phyloP scores from a whole-genome alignment of 495 filamentous ascomycete species.

The Trypethelium eluteriae region DNA sequence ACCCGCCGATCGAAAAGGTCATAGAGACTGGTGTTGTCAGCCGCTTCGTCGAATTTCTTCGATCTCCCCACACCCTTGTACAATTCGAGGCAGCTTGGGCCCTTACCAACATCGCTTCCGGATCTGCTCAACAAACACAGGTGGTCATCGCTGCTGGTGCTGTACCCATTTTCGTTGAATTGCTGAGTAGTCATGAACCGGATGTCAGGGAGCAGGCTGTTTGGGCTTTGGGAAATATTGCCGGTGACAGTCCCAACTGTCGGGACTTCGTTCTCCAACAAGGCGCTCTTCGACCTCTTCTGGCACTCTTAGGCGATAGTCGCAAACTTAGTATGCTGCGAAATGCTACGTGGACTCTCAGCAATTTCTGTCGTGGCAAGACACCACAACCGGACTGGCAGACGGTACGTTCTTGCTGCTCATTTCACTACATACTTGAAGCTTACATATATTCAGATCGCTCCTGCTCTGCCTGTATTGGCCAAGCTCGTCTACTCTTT shows the following conservation, averaged over 20 bases:
- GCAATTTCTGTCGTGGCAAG: constrained; percentile 99
- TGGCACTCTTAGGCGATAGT: constrained; percentile 87
- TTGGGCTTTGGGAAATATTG: constrained; percentile 98
- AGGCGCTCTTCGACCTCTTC: constrained; percentile 82
- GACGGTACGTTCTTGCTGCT: constrained; percentile 55
- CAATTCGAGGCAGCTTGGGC: constrained; percentile 99
- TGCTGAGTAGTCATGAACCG: constrained; percentile 88
- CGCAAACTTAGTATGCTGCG: constrained; percentile 98
- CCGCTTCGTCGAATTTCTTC: constrained; percentile 96
- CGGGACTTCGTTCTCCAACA: constrained; percentile 87
- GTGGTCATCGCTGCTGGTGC: constrained; percentile 98
- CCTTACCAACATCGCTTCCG: constrained; percentile 97
- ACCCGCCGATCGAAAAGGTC: constrained; percentile 97
- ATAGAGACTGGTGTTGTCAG: constrained; percentile 98
- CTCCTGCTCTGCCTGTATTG: constrained; percentile 91
- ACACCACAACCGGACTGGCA: constrained; percentile 98
- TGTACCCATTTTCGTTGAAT: constrained; percentile 96
- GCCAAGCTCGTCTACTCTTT: constrained; percentile 96
- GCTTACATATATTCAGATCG: constrained; percentile 55
- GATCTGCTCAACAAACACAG: constrained; percentile 93
- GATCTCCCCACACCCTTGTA: constrained; percentile 94
- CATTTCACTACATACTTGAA: constrained; percentile 1
- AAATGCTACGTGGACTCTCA: constrained; percentile 98
- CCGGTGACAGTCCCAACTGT: constrained; percentile 95
- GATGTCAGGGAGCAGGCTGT: constrained; percentile 98